A percentile compares a stretch with the other conserved stretches of the same genome.
Conservation (phyloP, 345 rosid species). For the Cardamine chenopodiifolia region DNA sequence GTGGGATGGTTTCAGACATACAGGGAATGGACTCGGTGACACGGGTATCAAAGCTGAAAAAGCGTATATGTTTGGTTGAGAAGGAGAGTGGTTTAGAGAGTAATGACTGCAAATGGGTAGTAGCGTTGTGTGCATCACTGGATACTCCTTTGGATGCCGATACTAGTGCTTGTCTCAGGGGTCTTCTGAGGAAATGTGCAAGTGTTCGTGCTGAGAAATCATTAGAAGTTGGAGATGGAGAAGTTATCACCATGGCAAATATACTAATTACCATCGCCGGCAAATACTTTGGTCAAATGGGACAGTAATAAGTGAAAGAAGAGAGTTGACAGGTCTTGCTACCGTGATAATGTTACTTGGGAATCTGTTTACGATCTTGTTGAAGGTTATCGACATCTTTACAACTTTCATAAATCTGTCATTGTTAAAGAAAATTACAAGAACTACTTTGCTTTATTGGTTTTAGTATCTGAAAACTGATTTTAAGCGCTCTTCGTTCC, state of each 20-base stretch:
- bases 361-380: background rate
- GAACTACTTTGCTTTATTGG: background rate
- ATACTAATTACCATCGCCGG: conserved; percentile 76
- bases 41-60: conserved; percentile 64
- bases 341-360: background rate
- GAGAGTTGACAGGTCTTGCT: background rate
- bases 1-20: conserved; percentile 47
- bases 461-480: background rate
- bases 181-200: conserved; percentile 77
- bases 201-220: conserved; percentile 62
- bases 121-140: conserved; percentile 72
- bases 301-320: conserved; percentile 16
- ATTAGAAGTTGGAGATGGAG: conserved; percentile 63
- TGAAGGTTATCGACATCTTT: background rate
- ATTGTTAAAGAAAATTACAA: background rate
- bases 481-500: background rate
- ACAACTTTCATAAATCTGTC: background rate
- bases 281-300: conserved; percentile 78
- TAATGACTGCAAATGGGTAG: conserved; percentile 65
- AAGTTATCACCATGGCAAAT: conserved; percentile 59
- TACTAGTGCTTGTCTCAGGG: conserved; percentile 68
- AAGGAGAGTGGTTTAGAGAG: conserved; percentile 43
- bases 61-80: conserved; percentile 58
- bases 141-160: conserved; percentile 76
- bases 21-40: conserved; percentile 71